Conservation (phyloP, 2,329 filamentous ascomycete species). For the Aaosphaeria pasadenensis region DNA sequence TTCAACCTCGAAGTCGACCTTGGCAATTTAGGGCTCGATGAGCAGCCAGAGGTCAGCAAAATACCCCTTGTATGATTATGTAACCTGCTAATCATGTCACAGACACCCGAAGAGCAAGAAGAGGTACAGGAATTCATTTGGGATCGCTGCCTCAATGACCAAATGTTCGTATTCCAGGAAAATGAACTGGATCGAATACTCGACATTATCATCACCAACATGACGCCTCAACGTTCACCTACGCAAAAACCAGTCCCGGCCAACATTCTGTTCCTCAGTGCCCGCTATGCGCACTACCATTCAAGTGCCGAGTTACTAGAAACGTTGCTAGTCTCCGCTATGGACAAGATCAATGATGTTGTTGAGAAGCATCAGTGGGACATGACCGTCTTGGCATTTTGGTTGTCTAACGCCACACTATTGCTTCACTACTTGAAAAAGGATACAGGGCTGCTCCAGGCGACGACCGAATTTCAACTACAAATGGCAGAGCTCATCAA, state of each 20-base stretch:
- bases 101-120: constrained; percentile 69
- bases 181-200: constrained; percentile 87
- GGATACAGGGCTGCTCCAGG: constrained; percentile 74
- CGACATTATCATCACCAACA: constrained; percentile 94
- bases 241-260: constrained; percentile 98
- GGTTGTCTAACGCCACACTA: constrained; percentile 95
- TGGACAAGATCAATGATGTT: constrained; percentile 94
- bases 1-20: constrained; percentile 95
- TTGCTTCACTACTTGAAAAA: constrained; percentile 97
- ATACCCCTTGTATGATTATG: constrained; percentile 1
- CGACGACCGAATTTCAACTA: constrained; percentile 84
- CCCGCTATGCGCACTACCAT: constrained; percentile 95
- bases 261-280: constrained; percentile 94
- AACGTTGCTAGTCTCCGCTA: constrained; percentile 77
- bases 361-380: constrained; percentile 98
- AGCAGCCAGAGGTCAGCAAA: constrained; percentile 77
- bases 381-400: constrained; percentile 98
- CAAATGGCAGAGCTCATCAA: constrained; percentile 94
- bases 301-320: constrained; percentile 80
- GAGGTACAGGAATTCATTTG: constrained; percentile 95
- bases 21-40: constrained; percentile 92
- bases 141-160: constrained; percentile 90
- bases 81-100: constrained; percentile 17
- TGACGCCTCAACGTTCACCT: constrained; percentile 92
- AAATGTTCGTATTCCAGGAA: constrained; percentile 99